Base-by-base conservation (phyloP, 2,329 filamentous ascomycete genomes). In the Talaromyces funiculosus region DNA sequence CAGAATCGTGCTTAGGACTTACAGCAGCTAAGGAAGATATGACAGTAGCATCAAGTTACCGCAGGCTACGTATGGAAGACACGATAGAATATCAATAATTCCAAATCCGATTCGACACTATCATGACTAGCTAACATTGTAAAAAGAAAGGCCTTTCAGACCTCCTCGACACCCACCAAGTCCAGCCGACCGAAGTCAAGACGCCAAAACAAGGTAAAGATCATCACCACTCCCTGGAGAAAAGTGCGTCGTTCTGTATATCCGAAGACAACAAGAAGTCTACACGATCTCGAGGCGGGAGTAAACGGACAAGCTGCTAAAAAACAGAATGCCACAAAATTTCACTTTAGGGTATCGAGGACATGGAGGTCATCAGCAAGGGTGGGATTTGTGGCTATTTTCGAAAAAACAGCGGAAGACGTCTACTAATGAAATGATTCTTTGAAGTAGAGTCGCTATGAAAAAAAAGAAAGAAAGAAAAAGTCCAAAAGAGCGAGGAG, bases 391-490 rank as follows among this genome's bases (percentile, higher is more conserved):
- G 89, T 91, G 85, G 90, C 92, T 96, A 83, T 83, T 89, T 84
- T 92, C 31, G 84, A 86, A 86, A 85, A 93, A 88, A 86, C 88
- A 94, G 90, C 90, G 86, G 84, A 83, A 84, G 89, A 92, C 86
- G 86, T 90, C 84, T 87, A 92, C 91, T 96, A 92, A 92, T 96
- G 89, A 96, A 95, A 90, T 90, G 90, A 93, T 93, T 92, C 90
- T 91, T 78, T 79, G 77, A 78, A 78, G 61, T 60, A 62, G 57
- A 57, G 61, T 62, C 61, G 61, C 61, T 60, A 60, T 56, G 55
- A 57, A 54, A 24, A 55, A 51, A 53, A 62, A 60, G 72, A 72
- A 68, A 70, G 64, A 64, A 69, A 70, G 68, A 61, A 62, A 57
- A 43, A 62, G 22, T 33, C 20, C 53, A 57, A 61, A 62, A 56